These are phyloP conservation scores for Dianthus caryophyllus DNA, from an alignment of 148 eudicot species.

Conservation along the genomic window DNA sequence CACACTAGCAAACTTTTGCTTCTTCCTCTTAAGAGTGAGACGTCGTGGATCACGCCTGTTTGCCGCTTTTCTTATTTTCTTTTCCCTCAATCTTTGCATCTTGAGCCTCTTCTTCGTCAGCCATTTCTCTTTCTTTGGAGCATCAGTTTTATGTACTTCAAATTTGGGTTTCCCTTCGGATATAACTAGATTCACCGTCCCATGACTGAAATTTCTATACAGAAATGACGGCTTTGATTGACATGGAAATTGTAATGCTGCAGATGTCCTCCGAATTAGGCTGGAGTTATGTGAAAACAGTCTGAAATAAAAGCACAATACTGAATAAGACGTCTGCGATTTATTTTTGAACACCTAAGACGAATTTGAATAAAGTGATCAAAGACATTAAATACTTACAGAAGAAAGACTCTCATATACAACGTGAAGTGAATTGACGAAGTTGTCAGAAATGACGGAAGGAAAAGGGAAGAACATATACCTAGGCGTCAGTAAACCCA, in stretches of 20 bases:
- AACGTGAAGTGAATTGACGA: neutral
- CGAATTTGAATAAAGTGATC: neutral
- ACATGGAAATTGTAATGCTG: neutral
- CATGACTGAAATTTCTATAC: constrained; percentile 49
- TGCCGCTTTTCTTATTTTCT: constrained; percentile 63
- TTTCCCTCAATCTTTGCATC: constrained; percentile 66
- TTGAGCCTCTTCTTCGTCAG: constrained; percentile 75
- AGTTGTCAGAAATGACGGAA: neutral
- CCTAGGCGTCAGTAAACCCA: constrained; percentile 13
- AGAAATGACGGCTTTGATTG: constrained; percentile 22
- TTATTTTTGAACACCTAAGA: neutral
- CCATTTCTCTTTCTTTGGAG: constrained; percentile 88
- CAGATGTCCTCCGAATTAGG: constrained; percentile 7
- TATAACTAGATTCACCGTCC: constrained; percentile 64
- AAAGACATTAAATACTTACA: neutral
- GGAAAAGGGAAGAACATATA: neutral
- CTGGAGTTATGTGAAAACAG: constrained; percentile 7
- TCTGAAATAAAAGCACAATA: constrained; percentile 8
- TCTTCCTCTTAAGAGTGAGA: constrained; percentile 56
- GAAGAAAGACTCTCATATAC: neutral
- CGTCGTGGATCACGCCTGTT: constrained; percentile 79
- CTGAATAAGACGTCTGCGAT: neutral
- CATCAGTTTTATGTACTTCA: constrained; percentile 63
- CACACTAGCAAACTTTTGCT: constrained; percentile 62
- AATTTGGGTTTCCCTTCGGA: constrained; percentile 77